Conservation (phyloP, 2,329 filamentous ascomycete genomes). For the Fusarium coicis region DNA sequence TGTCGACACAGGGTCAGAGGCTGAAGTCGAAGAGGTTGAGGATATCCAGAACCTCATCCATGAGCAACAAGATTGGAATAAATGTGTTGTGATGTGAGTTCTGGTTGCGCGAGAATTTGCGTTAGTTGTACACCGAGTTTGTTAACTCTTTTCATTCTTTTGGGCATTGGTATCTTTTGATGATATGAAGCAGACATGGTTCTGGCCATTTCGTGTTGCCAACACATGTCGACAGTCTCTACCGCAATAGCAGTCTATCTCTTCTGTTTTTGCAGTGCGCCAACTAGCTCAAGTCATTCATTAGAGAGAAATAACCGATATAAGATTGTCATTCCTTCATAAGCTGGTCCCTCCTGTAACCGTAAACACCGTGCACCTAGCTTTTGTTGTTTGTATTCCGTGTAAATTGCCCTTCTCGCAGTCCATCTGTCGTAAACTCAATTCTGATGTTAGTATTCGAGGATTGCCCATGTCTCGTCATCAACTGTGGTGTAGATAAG, state of each 20-base stretch:
- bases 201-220: constrained; percentile 6
- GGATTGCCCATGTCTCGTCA: constrained; percentile 89
- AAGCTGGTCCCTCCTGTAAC: constrained; percentile 34
- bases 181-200: constrained; percentile 1
- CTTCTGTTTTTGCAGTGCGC: constrained; percentile 17
- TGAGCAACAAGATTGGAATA: constrained; percentile 7
- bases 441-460: constrained; percentile 68
- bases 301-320: constrained; percentile 34
- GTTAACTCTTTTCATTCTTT: constrained; percentile 14
- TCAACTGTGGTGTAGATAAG: constrained; percentile 92
- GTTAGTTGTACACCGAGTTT: background rate
- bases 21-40: constrained; percentile 22
- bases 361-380: constrained; percentile 43
- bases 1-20: constrained; percentile 28
- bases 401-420: background rate
- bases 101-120: background rate
- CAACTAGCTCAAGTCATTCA: constrained; percentile 44
- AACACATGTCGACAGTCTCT: constrained; percentile 31
- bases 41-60: background rate
- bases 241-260: constrained; percentile 27
- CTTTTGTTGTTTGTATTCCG: constrained; percentile 24
- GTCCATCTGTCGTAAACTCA: background rate
- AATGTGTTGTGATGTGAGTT: constrained; percentile 34
- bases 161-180: background rate
- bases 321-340: constrained; percentile 44